phyloP scores from a whole-genome alignment of 2,329 filamentous ascomycete genomes.

The Hypoxylon sp. region DNA sequence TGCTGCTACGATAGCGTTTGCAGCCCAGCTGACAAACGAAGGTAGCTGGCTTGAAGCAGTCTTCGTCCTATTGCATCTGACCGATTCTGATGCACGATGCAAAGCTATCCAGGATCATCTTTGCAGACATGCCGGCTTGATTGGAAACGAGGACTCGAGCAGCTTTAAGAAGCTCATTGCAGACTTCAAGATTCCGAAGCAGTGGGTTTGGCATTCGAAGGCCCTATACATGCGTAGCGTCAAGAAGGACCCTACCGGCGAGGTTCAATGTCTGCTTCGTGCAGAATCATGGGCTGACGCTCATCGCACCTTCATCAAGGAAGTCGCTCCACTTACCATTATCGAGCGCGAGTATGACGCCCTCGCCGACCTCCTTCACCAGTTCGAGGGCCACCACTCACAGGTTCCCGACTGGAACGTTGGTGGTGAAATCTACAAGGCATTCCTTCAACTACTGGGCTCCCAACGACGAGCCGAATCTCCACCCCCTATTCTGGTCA shows the following conservation, averaged over 20 bases:
- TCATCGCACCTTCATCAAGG: slow-evolving; percentile 80
- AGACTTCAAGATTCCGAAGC: slow-evolving; percentile 73
- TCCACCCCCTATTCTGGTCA: slow-evolving; percentile 58
- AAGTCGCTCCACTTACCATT: slow-evolving; percentile 83
- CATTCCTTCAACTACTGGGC: slow-evolving; percentile 64
- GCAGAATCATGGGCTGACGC: slow-evolving; percentile 82
- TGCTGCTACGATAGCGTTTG: slow-evolving; percentile 71
- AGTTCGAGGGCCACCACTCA: slow-evolving; percentile 71
- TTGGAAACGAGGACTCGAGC: slow-evolving; percentile 66
- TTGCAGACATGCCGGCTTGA: slow-evolving; percentile 72
- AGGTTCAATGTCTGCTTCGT: slow-evolving; percentile 82
- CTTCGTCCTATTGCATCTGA: slow-evolving; percentile 83
- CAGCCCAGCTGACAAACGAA: slow-evolving; percentile 68
- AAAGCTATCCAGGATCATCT: slow-evolving; percentile 77
- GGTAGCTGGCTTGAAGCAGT: slow-evolving; percentile 74
- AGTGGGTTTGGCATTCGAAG: slow-evolving; percentile 89
- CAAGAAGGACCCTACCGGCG: slow-evolving; percentile 71
- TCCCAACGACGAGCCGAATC: slow-evolving; percentile 49
- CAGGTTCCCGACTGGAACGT: slow-evolving; percentile 76
- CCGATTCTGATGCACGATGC: slow-evolving; percentile 67
- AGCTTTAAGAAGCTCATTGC: slow-evolving; percentile 68
- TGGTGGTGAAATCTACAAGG: slow-evolving; percentile 81
- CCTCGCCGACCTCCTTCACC: slow-evolving; percentile 73
- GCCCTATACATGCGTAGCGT: slow-evolving; percentile 82
- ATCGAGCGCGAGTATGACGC: slow-evolving; percentile 81